Percentiles rank a stretch among this genome's conserved stretches.
phyloP scores from a whole-genome alignment of 805 yeast species.

The Barnettozyma californica region DNA sequence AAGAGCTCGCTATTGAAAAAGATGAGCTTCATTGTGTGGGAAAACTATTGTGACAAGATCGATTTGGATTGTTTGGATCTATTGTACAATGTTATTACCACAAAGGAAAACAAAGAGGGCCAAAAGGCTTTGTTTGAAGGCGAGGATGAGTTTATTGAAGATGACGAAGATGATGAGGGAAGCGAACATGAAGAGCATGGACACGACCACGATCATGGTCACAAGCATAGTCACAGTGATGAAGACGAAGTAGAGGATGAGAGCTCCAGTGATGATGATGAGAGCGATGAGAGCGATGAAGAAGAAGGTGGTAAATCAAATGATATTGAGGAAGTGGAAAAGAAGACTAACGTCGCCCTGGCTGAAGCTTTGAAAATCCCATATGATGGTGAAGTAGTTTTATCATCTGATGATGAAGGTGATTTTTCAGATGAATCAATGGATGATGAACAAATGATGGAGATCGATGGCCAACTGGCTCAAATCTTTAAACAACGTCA shows the following conservation, averaged over 20 bases:
- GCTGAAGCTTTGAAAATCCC: slow-evolving; percentile 72
- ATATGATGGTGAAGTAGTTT: slow-evolving; percentile 36
- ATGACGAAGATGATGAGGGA: slow-evolving; percentile 35
- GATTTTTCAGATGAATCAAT: slow-evolving; percentile 71
- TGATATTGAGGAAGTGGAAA: slow-evolving; percentile 38
- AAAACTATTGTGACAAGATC: slow-evolving; percentile 44
- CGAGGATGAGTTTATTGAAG: slow-evolving; percentile 45
- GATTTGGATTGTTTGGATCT: slow-evolving; percentile 40
- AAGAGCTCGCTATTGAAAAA: slow-evolving; percentile 53
- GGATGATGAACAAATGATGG: slow-evolving; percentile 97
- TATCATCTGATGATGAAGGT: slow-evolving; percentile 40
- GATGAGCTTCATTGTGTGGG: slow-evolving; percentile 52
- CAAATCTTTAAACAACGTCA: slow-evolving; percentile 80
- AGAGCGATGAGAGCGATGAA: slow-evolving; percentile 23
- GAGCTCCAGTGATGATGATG: slow-evolving; percentile 28
- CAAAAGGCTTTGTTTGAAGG: slow-evolving; percentile 70
- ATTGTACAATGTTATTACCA: slow-evolving; percentile 47
- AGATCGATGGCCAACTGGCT: slow-evolving; percentile 78
- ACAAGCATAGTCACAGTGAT: slow-evolving; percentile 27
- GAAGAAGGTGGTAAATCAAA: slow-evolving; percentile 30
- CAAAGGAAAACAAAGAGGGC: slow-evolving; percentile 80
- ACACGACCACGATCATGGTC: slow-evolving; percentile 15
- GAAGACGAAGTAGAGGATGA: slow-evolving; percentile 28
- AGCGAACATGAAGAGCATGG: slow-evolving; percentile 32
- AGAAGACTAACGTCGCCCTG: slow-evolving; percentile 54